A percentile compares a stretch with the other conserved stretches of the same genome.
phyloP scores from a whole-genome alignment of 805 yeast species.

The Teunomyces lycoperdinae region DNA sequence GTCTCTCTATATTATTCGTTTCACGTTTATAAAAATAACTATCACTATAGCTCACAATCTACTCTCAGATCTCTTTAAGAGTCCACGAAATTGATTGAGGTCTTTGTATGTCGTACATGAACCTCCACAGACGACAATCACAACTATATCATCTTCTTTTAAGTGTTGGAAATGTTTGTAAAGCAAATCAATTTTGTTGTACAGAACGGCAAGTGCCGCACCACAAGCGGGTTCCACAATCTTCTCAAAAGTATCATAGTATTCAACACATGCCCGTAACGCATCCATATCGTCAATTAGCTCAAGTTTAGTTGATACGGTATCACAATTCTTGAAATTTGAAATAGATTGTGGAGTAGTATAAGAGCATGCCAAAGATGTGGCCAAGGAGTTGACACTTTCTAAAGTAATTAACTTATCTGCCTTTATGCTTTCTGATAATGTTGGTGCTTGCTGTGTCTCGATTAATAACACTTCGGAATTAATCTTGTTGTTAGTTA shows the following conservation, averaged over 20 bases:
- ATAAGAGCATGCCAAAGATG: constrained; percentile 60
- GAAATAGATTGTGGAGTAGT: constrained; percentile 51
- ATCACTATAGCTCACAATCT: constrained; percentile 5
- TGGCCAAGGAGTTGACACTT: constrained; percentile 55
- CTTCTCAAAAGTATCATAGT: constrained; percentile 48
- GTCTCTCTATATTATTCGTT: neutral
- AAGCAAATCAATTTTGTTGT: constrained; percentile 30
- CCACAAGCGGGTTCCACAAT: constrained; percentile 75
- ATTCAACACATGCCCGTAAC: constrained; percentile 48
- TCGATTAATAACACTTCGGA: constrained; percentile 47
- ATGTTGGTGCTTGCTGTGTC: constrained; percentile 61
- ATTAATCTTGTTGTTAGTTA: constrained; percentile 27
- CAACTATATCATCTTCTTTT: constrained; percentile 40
- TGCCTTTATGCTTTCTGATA: constrained; percentile 48
- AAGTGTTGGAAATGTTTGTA: constrained; percentile 23
- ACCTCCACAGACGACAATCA: constrained; percentile 59
- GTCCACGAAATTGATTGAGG: constrained; percentile 11
- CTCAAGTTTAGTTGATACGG: constrained; percentile 18
- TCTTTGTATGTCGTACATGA: constrained; percentile 15
- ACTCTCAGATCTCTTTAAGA: constrained; percentile 10
- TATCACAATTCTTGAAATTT: constrained; percentile 21
- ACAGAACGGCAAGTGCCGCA: constrained; percentile 58
- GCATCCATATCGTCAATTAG: constrained; percentile 52
- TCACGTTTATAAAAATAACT: neutral
- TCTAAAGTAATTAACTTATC: constrained; percentile 43